Percentiles rank a stretch among this genome's conserved stretches.
Evolutionary conservation across 2,329 filamentous ascomycete species (phyloP).

Genomic region (Annulohypoxylon truncatum): DNA sequence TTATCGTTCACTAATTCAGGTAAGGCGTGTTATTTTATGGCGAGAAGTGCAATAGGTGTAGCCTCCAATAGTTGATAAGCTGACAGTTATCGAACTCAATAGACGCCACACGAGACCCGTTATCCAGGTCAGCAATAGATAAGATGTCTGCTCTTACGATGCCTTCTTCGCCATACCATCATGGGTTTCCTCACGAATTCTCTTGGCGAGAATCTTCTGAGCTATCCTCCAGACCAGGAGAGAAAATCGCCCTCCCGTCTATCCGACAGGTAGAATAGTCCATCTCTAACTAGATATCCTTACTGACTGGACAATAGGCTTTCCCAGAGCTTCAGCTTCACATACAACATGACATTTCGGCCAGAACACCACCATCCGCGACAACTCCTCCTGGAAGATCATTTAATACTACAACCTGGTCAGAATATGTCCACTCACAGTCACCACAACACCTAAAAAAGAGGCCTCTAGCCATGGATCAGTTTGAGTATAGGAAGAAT

Average conservation of each 20-base stretch:
- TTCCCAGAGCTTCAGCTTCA: slow-evolving; percentile 60
- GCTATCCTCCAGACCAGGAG: slow-evolving; percentile 52
- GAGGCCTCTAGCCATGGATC: slow-evolving; percentile 53
- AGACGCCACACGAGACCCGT: slow-evolving; percentile 17
- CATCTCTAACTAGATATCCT: neutral
- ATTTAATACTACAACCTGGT: slow-evolving; percentile 51
- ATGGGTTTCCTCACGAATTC: slow-evolving; percentile 55
- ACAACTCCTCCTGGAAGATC: slow-evolving; percentile 52
- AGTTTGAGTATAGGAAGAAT: slow-evolving; percentile 55
- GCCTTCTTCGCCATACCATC: slow-evolving; percentile 56
- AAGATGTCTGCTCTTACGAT: slow-evolving; percentile 65
- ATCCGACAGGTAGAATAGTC: slow-evolving; percentile 61
- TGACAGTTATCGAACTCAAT: slow-evolving; percentile 20
- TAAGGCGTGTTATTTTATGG: slow-evolving; percentile 9
- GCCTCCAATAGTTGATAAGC: neutral
- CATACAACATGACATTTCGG: slow-evolving; percentile 49
- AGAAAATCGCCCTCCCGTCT: slow-evolving; percentile 61
- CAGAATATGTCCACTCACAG: slow-evolving; percentile 64
- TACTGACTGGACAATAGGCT: slow-evolving; percentile 50
- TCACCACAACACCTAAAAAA: slow-evolving; percentile 63
- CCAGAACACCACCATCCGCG: slow-evolving; percentile 50
- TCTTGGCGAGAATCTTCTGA: slow-evolving; percentile 56
- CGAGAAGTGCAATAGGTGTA: slow-evolving; percentile 2
- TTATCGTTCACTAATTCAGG: slow-evolving; percentile 12
- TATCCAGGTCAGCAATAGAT: slow-evolving; percentile 25